These are phyloP conservation scores for Hypoxylon sp. DNA, from an alignment of 2,329 filamentous ascomycete species.

Conservation along the genomic window DNA sequence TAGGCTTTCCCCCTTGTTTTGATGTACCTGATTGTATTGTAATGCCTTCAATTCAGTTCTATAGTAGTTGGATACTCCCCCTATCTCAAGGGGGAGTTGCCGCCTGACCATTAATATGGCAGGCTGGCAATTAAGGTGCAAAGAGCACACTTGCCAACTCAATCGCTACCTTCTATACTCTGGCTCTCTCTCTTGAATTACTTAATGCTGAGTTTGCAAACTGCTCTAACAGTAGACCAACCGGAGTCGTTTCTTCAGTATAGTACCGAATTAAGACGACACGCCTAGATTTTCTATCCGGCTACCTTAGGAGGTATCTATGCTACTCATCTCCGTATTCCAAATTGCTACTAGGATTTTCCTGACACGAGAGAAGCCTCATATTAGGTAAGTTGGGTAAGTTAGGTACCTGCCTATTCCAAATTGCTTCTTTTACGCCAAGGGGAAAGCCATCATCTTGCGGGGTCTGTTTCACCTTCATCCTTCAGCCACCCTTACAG, in stretches of 20 bases:
- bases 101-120: conserved; percentile 32
- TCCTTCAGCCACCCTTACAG: conserved; percentile 2
- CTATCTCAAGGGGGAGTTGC: conserved; percentile 39
- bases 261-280: neutral
- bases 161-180: conserved; percentile 6
- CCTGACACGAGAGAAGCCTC: neutral
- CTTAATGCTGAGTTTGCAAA: neutral
- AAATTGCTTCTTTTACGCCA: neutral
- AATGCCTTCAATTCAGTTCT: conserved; percentile 35
- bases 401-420: neutral
- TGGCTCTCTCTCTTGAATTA: conserved; percentile 5
- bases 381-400: neutral
- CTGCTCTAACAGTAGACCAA: neutral
- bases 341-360: neutral
- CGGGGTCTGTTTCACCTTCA: conserved; percentile 3
- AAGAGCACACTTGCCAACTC: conserved; percentile 50
- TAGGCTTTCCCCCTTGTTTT: conserved; percentile 13
- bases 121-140: conserved; percentile 49
- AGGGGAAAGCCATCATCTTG: neutral
- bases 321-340: neutral
- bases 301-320: neutral
- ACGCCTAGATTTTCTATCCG: neutral
- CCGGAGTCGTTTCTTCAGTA: neutral
- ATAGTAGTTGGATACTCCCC: conserved; percentile 47
- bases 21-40: conserved; percentile 38